These are phyloP conservation scores for Rhodotorula paludigena DNA, from an alignment of 768 basidiomycete genomes.

Conservation along the genomic window DNA sequence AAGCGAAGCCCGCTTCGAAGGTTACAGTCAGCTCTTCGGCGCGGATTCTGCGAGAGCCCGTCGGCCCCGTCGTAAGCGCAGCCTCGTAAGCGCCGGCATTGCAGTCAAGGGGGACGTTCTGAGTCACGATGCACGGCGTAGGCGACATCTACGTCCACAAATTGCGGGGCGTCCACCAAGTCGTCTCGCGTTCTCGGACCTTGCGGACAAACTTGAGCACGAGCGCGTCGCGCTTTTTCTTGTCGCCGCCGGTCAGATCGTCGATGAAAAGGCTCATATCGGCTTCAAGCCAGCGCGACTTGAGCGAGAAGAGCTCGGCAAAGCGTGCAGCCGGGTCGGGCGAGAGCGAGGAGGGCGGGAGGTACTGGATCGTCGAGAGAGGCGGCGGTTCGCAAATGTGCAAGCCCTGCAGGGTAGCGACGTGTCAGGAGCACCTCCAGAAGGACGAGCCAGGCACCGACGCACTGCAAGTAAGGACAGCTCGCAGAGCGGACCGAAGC, in stretches of 20 bases:
- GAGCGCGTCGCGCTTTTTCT: slow-evolving; percentile 38
- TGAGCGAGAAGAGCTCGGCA: slow-evolving; percentile 70
- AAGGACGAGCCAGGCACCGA: not conserved
- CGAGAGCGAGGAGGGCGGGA: slow-evolving; percentile 69
- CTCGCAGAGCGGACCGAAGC: slow-evolving; percentile 61
- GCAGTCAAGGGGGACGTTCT: no score
- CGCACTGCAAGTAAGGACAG: slow-evolving; percentile 66
- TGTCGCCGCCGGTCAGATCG: slow-evolving; percentile 34
- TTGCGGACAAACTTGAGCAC: slow-evolving; percentile 40
- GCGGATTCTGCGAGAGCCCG: no score
- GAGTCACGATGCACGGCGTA: no score
- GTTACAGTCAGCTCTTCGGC: no score
- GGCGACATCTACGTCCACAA: slow-evolving; percentile 16
- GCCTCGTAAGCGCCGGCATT: no score
- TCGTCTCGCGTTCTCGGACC: slow-evolving; percentile 32
- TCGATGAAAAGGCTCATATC: slow-evolving; percentile 48
- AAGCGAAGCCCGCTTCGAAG: no score
- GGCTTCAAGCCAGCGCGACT: slow-evolving; percentile 44
- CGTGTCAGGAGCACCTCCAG: not conserved
- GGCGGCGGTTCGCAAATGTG: slow-evolving; percentile 54
- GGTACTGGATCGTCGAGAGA: slow-evolving; percentile 58
- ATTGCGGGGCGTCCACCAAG: slow-evolving; percentile 31
- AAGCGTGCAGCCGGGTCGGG: slow-evolving; percentile 75
- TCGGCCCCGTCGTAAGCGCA: no score
- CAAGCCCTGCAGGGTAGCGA: slow-evolving; percentile 58